Percentiles rank a stretch among this genome's conserved stretches.
phyloP scores from a whole-genome alignment of 371 early-diverging fungal genomes.

The Lichtheimia corymbifera region DNA sequence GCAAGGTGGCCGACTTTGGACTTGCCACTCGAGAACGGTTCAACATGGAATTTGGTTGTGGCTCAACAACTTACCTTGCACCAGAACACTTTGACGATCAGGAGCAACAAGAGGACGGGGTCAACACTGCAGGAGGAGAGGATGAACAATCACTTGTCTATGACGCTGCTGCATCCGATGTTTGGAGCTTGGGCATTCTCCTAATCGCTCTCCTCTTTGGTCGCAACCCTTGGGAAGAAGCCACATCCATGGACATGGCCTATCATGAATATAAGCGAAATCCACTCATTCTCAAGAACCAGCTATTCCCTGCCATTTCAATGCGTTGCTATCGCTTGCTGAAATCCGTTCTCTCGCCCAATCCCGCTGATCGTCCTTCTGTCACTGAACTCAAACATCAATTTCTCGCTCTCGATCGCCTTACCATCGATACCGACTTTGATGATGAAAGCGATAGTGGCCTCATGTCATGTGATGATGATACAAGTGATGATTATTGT shows the following conservation, averaged over 20 bases:
- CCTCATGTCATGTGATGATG: slow-evolving; percentile 5
- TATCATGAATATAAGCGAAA: slow-evolving; percentile 54
- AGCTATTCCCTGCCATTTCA: slow-evolving; percentile 52
- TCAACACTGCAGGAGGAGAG: slow-evolving; percentile 14
- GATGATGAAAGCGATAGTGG: slow-evolving; percentile 6
- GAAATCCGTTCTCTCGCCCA: slow-evolving; percentile 22
- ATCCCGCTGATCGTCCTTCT: slow-evolving; percentile 27
- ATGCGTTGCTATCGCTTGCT: slow-evolving; percentile 31
- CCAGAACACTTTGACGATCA: slow-evolving; percentile 61
- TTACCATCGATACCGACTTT: slow-evolving; percentile 11
- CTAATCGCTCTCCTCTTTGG: slow-evolving; percentile 74
- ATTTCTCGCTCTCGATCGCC: slow-evolving; percentile 17
- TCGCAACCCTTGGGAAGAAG: slow-evolving; percentile 81
- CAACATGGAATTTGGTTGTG: slow-evolving; percentile 78
- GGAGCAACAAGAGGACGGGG: slow-evolving; percentile 15
- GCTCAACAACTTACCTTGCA: slow-evolving; percentile 67
- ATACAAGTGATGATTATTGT: slow-evolving; percentile 7
- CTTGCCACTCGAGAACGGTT: slow-evolving; percentile 71
- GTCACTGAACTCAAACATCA: slow-evolving; percentile 27
- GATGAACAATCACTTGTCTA: slow-evolving; percentile 43
- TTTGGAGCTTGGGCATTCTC: slow-evolving; percentile 80
- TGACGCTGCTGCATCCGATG: slow-evolving; percentile 68
- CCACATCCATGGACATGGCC: slow-evolving; percentile 50
- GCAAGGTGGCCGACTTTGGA: slow-evolving; percentile 86
- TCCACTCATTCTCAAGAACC: slow-evolving; percentile 38